phyloP scores from a whole-genome alignment of 257 asterid genomes.

The Lavandula angustifolia region DNA sequence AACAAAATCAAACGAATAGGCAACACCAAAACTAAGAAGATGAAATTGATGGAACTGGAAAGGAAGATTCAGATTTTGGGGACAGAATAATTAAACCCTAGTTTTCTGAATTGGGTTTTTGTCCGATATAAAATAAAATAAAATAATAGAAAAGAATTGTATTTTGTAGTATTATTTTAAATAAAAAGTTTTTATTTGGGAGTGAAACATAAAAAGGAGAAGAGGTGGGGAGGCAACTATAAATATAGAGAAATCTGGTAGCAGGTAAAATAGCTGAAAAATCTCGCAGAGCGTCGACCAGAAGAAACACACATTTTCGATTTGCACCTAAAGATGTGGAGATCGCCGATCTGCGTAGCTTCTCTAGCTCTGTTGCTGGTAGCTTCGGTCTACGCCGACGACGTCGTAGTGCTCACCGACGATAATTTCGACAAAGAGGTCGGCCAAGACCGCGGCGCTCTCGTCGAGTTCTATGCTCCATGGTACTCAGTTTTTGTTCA shows the following conservation, averaged over 20 bases:
- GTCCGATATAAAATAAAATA: background rate
- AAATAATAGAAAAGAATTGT: too few species aligned
- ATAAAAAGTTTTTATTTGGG: background rate
- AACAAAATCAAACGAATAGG: background rate
- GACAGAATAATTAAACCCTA: slow-evolving; percentile 36
- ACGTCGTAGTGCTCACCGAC: slow-evolving; percentile 76
- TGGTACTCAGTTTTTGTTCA: slow-evolving; percentile 43
- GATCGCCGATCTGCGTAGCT: too few species aligned
- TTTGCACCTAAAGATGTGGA: too few species aligned
- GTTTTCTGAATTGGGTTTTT: slow-evolving; percentile 18
- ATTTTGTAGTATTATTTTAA: background rate
- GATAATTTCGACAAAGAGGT: slow-evolving; percentile 84
- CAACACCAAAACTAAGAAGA: background rate
- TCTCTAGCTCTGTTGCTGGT: slow-evolving; percentile 41
- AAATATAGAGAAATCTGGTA: background rate
- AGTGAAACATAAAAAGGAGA: background rate
- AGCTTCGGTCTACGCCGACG: slow-evolving; percentile 59
- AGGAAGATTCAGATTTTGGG: background rate
- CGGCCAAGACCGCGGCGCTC: slow-evolving; percentile 89
- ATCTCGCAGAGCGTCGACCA: too few species aligned
- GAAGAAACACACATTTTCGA: too few species aligned
- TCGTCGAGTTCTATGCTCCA: slow-evolving; percentile 92
- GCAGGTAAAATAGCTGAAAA: too few species aligned
- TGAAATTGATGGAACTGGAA: slow-evolving; percentile 10
- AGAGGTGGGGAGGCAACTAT: background rate